A percentile compares a stretch with the other conserved stretches of the same genome.
Conservation (phyloP, 2,329 filamentous ascomycete genomes). For the Cladobotryum mycophilum region DNA sequence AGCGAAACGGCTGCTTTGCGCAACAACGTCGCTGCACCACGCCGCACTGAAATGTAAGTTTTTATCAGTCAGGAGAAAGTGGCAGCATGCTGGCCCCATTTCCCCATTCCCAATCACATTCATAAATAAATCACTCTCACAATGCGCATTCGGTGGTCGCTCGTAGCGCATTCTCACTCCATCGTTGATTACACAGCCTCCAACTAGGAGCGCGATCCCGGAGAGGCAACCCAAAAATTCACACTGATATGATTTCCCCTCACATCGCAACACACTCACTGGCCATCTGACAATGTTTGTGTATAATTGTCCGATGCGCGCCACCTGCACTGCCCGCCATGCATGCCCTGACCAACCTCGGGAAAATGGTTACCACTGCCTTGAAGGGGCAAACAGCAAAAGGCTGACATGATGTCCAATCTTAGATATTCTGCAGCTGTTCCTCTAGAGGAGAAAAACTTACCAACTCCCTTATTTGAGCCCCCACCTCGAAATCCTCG, state of each 20-base stretch:
- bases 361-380: neutral
- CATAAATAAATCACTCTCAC: too few species aligned
- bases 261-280: neutral
- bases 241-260: neutral
- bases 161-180: too few species aligned
- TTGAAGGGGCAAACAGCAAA: neutral
- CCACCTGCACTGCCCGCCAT: slow-evolving; percentile 9
- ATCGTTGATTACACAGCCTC: too few species aligned
- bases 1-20: neutral
- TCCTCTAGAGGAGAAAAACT: neutral
- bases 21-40: too few species aligned
- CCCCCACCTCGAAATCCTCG: slow-evolving; percentile 32
- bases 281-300: neutral
- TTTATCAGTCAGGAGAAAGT: too few species aligned
- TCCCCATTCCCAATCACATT: too few species aligned
- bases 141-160: too few species aligned
- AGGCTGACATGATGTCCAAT: slow-evolving; percentile 9
- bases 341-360: neutral
- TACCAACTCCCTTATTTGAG: slow-evolving; percentile 22
- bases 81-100: too few species aligned
- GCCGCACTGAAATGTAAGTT: too few species aligned
- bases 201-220: too few species aligned
- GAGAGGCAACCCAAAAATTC: too few species aligned
- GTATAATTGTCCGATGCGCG: neutral
- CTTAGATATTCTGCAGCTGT: slow-evolving; percentile 1